phyloP scores from a whole-genome alignment of 345 rosid species.

The Sonneratia caseolaris region DNA sequence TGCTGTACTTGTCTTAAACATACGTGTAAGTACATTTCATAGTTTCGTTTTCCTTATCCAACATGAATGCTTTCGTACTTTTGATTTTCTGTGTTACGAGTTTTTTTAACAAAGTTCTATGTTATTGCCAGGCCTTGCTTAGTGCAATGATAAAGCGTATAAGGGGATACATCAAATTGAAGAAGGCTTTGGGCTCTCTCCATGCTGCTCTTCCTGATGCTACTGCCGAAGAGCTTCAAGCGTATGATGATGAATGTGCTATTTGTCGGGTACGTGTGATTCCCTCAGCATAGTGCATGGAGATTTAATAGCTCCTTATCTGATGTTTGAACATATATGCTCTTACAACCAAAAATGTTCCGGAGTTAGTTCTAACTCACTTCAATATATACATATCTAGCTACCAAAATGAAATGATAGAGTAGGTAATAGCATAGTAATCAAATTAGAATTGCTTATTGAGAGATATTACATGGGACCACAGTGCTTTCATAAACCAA shows the following conservation, averaged over 20 bases:
- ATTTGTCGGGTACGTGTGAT: constrained; percentile 76
- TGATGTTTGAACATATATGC: neutral
- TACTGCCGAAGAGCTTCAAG: constrained; percentile 69
- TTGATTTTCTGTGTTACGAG: neutral
- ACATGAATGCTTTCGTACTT: neutral
- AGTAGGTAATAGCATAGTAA: neutral
- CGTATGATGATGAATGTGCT: constrained; percentile 97
- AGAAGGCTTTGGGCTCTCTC: constrained; percentile 76
- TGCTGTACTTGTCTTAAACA: constrained; percentile 78
- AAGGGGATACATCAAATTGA: constrained; percentile 75
- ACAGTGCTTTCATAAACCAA: neutral
- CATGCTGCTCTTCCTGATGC: constrained; percentile 99
- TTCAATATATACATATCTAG: neutral
- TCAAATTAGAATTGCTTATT: neutral
- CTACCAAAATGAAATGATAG: neutral
- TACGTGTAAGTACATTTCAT: constrained; percentile 53
- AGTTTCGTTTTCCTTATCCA: neutral
- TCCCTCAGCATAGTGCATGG: constrained; percentile 4
- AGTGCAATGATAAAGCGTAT: constrained; percentile 84
- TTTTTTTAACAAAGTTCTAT: constrained; percentile 5
- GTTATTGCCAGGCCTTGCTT: constrained; percentile 66
- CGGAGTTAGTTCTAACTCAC: neutral
- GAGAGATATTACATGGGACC: neutral
- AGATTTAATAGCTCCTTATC: constrained; percentile 2
- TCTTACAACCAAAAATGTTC: neutral